Percentiles rank a stretch among this genome's conserved stretches.
phyloP scores from a whole-genome alignment of 495 filamentous ascomycete genomes.

The Xylaria grammica region DNA sequence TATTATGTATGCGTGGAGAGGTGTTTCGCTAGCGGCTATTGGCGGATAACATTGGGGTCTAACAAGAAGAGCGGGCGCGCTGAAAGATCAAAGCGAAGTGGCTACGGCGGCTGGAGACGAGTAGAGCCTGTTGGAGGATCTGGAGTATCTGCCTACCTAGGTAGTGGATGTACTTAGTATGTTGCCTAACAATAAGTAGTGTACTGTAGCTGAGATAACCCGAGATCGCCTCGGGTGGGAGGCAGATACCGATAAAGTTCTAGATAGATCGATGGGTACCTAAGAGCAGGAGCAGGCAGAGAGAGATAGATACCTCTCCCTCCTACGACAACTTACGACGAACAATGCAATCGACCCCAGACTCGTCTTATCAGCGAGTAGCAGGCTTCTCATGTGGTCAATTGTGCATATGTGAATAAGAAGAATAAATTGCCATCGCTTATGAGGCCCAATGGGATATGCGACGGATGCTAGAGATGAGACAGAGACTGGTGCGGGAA shows the following conservation, averaged over 20 bases:
- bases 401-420: slow-evolving; percentile 15
- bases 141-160: background rate
- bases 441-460: background rate
- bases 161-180: background rate
- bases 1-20: background rate
- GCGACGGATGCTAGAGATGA: slow-evolving; percentile 4
- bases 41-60: slow-evolving; percentile 11
- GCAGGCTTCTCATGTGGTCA: background rate
- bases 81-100: background rate
- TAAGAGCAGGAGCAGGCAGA: too few species aligned
- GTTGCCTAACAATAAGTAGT: too few species aligned
- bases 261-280: background rate
- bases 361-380: background rate
- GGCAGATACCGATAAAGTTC: too few species aligned
- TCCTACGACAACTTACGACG: background rate
- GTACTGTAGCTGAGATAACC: background rate
- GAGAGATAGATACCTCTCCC: too few species aligned
- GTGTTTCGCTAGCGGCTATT: background rate
- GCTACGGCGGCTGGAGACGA: background rate
- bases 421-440: background rate
- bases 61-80: background rate
- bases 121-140: background rate
- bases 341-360: background rate
- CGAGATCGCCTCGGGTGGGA: too few species aligned
- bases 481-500: background rate